These are phyloP conservation scores for Cichorium intybus DNA, from an alignment of 140 eudicot genomes.

Conservation along the genomic window DNA sequence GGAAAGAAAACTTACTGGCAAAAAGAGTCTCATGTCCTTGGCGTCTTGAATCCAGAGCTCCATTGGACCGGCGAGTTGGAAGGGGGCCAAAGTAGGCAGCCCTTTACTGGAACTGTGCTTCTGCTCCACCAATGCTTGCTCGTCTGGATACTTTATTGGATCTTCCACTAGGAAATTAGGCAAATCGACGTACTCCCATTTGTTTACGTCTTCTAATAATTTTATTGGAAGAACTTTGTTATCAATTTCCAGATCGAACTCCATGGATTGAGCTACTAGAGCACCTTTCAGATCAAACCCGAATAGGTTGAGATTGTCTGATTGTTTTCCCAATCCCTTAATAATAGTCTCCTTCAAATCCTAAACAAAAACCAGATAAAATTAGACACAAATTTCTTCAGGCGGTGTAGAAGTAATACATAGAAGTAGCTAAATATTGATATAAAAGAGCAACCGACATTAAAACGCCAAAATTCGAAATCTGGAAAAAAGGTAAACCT, in stretches of 20 bases:
- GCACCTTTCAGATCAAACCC: conserved; percentile 8
- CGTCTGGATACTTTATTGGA: conserved; percentile 15
- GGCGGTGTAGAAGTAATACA: background rate
- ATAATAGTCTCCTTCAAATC: conserved; percentile 6
- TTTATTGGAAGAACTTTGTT: conserved; percentile 68
- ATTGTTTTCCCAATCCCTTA: background rate
- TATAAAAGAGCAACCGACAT: background rate
- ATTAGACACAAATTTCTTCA: background rate
- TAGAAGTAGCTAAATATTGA: background rate
- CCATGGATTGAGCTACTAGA: conserved; percentile 19
- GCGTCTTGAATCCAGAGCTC: conserved; percentile 95
- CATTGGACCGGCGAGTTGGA: conserved; percentile 91
- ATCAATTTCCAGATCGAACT: conserved; percentile 81
- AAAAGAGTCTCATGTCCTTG: conserved; percentile 69
- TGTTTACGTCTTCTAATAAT: conserved; percentile 80
- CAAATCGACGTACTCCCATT: conserved; percentile 84
- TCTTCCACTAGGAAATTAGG: conserved; percentile 64
- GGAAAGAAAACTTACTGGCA: conserved; percentile 59
- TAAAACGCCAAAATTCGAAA: background rate
- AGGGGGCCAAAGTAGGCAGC: conserved; percentile 73
- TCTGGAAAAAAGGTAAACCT: background rate
- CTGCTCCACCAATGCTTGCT: conserved; percentile 54
- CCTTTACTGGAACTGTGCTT: conserved; percentile 18
- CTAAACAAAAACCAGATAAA: conserved; percentile 2
- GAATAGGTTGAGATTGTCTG: background rate